Evolutionary conservation across 495 filamentous ascomycete species (phyloP).

Genomic region (Astrothelium subdiscretum): DNA sequence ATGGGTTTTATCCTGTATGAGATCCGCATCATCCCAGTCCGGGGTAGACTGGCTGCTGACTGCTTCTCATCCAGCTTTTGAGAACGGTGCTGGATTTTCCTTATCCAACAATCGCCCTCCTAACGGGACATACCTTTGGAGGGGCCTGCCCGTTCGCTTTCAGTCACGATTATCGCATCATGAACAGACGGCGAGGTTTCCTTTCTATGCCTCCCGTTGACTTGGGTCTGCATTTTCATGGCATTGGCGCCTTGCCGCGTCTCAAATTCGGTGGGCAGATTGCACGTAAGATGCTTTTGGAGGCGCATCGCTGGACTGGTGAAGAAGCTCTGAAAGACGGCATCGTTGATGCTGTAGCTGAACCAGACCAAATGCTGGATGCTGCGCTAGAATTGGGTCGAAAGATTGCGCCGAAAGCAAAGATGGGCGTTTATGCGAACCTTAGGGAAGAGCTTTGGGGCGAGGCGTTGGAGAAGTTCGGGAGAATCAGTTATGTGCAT

Average conservation of each 20-base stretch:
- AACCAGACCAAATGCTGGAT: constrained; percentile 36
- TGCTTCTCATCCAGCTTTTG: constrained; percentile 22
- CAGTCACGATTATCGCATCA: constrained; percentile 40
- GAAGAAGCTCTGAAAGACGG: constrained; percentile 37
- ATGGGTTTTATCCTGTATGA: constrained; percentile 35
- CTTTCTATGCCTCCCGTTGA: constrained; percentile 40
- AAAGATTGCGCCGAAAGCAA: constrained; percentile 35
- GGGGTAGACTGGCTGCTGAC: neutral
- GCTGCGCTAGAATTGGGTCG: constrained; percentile 31
- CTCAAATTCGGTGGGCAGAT: constrained; percentile 37
- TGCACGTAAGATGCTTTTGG: constrained; percentile 40
- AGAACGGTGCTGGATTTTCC: constrained; percentile 42
- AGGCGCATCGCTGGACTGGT: constrained; percentile 41
- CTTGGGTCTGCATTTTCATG: constrained; percentile 39
- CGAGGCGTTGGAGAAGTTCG: constrained; percentile 36
- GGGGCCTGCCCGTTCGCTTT: constrained; percentile 38
- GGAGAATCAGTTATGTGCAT: constrained; percentile 41
- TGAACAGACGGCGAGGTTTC: constrained; percentile 40
- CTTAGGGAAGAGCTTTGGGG: constrained; percentile 41
- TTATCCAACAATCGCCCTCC: constrained; percentile 38
- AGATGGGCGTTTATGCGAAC: constrained; percentile 39
- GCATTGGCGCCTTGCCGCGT: constrained; percentile 37
- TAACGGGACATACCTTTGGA: constrained; percentile 43
- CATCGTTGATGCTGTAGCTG: constrained; percentile 37
- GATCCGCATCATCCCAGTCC: neutral